Evolutionary conservation across 768 basidiomycete species (phyloP).

Genomic region (Leccinum subgranulosum): DNA sequence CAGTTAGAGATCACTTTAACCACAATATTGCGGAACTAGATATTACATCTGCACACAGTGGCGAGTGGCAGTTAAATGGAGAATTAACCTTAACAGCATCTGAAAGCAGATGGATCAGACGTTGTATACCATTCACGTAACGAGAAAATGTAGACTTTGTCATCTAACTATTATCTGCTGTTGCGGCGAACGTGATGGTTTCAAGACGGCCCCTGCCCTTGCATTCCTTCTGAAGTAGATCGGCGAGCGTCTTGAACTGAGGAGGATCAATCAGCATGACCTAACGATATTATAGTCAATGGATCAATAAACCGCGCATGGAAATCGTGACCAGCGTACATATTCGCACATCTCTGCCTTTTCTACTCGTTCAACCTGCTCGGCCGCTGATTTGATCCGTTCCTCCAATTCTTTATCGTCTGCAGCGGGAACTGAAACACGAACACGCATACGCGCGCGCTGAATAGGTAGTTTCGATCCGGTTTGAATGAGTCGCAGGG

Average conservation of each 20-base stretch:
- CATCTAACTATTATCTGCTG: conserved; percentile 34
- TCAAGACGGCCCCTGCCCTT: conserved; percentile 87
- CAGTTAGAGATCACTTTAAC: conserved; percentile 23
- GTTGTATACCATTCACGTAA: background rate
- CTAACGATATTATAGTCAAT: conserved; percentile 41
- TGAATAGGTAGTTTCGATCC: conserved; percentile 89
- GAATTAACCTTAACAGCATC: background rate
- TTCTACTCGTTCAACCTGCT: conserved; percentile 83
- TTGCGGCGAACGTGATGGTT: conserved; percentile 72
- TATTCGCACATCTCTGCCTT: conserved; percentile 81
- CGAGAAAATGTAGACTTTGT: background rate
- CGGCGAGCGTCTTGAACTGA: conserved; percentile 85
- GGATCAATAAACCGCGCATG: conserved; percentile 7
- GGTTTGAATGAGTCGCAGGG: conserved; percentile 78
- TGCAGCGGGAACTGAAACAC: conserved; percentile 65
- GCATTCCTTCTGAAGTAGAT: conserved; percentile 86
- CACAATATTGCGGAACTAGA: conserved; percentile 12
- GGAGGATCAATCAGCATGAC: conserved; percentile 91
- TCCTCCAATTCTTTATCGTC: conserved; percentile 70
- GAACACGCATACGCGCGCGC: conserved; percentile 88
- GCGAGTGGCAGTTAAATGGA: background rate
- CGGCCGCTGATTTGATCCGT: conserved; percentile 67
- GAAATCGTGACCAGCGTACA: conserved; percentile 46
- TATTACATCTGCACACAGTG: background rate
- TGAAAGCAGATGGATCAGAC: background rate